phyloP scores from a whole-genome alignment of 805 yeast genomes.

The Metschnikowia gelsemii region DNA sequence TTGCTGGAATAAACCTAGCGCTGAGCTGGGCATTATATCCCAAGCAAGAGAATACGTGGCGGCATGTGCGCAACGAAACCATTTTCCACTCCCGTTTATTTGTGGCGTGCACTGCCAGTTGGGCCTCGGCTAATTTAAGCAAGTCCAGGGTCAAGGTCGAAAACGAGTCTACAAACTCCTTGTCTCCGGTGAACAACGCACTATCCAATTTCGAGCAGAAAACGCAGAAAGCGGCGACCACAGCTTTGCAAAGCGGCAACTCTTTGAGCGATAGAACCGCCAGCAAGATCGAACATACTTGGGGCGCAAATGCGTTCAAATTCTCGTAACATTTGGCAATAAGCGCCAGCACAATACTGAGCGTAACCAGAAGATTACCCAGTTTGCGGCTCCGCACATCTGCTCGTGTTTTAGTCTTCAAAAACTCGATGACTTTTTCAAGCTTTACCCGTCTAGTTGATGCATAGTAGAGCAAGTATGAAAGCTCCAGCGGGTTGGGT shows the following conservation, averaged over 20 bases:
- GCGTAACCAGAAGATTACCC: conserved; percentile 83
- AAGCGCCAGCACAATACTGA: conserved; percentile 65
- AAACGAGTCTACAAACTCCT: conserved; percentile 52
- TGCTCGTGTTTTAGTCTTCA: conserved; percentile 56
- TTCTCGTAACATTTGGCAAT: conserved; percentile 79
- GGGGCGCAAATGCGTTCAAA: conserved; percentile 74
- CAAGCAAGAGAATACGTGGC: conserved; percentile 39
- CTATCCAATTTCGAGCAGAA: conserved; percentile 48
- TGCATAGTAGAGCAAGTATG: conserved; percentile 85
- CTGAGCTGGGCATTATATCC: conserved; percentile 33
- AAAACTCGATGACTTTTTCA: conserved; percentile 76
- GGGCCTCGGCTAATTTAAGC: conserved; percentile 17
- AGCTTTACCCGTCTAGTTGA: conserved; percentile 85
- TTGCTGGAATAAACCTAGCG: conserved; percentile 29
- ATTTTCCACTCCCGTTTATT: conserved; percentile 47
- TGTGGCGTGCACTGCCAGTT: conserved; percentile 23
- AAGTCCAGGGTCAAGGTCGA: conserved; percentile 21
- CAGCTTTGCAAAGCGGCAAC: conserved; percentile 54
- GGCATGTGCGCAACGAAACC: conserved; percentile 41
- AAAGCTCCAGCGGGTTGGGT: conserved; percentile 89
- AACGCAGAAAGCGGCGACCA: conserved; percentile 46
- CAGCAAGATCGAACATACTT: conserved; percentile 60
- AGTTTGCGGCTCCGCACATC: conserved; percentile 63
- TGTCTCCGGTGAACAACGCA: conserved; percentile 65
- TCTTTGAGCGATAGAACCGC: conserved; percentile 57